These are phyloP conservation scores for Coemansia furcata DNA, from an alignment of 192 early-diverging fungal species.

Conservation along the genomic window DNA sequence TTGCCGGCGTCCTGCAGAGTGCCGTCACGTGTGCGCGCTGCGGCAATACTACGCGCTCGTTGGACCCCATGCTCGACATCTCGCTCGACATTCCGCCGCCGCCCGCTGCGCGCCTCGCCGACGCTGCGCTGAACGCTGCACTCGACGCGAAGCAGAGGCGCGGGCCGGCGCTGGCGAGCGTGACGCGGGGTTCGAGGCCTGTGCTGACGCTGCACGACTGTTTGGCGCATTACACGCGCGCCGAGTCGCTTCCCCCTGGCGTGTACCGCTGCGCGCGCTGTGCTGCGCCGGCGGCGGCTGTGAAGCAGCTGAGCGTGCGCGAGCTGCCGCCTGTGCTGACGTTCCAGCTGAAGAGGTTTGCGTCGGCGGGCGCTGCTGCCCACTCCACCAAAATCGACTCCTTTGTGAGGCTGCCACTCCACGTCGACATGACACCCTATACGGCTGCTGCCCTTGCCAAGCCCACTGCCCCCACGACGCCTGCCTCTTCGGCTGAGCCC, in stretches of 20 bases:
- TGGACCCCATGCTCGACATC: slow-evolving; percentile 90
- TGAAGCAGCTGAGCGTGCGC: slow-evolving; percentile 87
- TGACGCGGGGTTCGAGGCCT: slow-evolving; percentile 23
- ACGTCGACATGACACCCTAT: slow-evolving; percentile 90
- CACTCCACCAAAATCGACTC: slow-evolving; percentile 85
- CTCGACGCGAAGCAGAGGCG: neutral
- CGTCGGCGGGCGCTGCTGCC: neutral
- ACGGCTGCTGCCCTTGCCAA: slow-evolving; percentile 63
- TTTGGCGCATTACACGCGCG: slow-evolving; percentile 66
- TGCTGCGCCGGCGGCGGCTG: slow-evolving; percentile 61
- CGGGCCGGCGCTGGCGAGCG: slow-evolving; percentile 7
- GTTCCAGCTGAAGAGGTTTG: slow-evolving; percentile 92
- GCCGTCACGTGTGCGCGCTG: slow-evolving; percentile 85
- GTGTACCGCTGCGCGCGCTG: slow-evolving; percentile 73
- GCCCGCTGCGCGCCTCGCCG: slow-evolving; percentile 24
- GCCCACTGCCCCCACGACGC: slow-evolving; percentile 35
- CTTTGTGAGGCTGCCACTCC: slow-evolving; percentile 76
- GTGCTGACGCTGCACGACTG: slow-evolving; percentile 51
- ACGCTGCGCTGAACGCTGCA: neutral
- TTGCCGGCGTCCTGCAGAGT: slow-evolving; percentile 86
- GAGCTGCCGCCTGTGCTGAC: slow-evolving; percentile 82
- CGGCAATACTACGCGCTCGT: slow-evolving; percentile 71
- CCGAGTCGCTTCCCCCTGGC: slow-evolving; percentile 72
- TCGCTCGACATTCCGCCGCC: slow-evolving; percentile 72
- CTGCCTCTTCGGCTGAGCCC: slow-evolving; percentile 30